phyloP scores from a whole-genome alignment of 2,329 filamentous ascomycete genomes.

The Teratosphaeria destructans region DNA sequence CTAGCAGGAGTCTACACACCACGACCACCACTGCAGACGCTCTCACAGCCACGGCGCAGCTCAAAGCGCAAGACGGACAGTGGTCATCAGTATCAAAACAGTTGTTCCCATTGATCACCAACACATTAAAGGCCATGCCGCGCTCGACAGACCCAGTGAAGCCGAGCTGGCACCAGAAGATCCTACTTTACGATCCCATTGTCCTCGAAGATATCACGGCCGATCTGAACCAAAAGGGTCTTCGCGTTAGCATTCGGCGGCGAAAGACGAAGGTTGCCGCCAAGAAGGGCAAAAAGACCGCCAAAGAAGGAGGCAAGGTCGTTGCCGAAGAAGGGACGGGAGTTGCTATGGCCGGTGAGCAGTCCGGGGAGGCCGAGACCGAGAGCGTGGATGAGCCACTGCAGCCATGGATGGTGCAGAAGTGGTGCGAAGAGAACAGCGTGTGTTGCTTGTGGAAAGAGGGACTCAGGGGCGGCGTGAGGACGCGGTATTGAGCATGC shows the following conservation, averaged over 20 bases:
- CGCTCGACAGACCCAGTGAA: constrained; percentile 30
- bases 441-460: constrained; percentile 71
- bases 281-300: constrained; percentile 10
- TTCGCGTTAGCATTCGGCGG: constrained; percentile 11
- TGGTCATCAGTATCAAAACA: constrained; percentile 26
- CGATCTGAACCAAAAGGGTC: constrained; percentile 57
- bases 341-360: neutral
- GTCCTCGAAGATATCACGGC: constrained; percentile 72
- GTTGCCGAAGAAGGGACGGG: neutral
- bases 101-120: constrained; percentile 40
- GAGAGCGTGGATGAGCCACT: constrained; percentile 20
- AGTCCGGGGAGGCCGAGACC: constrained; percentile 8
- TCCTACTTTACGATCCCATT: constrained; percentile 86
- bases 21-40: neutral
- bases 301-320: neutral
- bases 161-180: constrained; percentile 79
- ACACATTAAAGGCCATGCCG: constrained; percentile 35
- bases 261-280: constrained; percentile 39
- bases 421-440: constrained; percentile 81
- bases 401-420: constrained; percentile 56
- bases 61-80: constrained; percentile 15
- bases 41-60: constrained; percentile 2
- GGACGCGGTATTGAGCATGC: constrained; percentile 18
- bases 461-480: constrained; percentile 27
- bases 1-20: neutral